Evolutionary conservation across 179 eudicot genomes (phyloP).

Genomic region (Heliamphora pulchella): DNA sequence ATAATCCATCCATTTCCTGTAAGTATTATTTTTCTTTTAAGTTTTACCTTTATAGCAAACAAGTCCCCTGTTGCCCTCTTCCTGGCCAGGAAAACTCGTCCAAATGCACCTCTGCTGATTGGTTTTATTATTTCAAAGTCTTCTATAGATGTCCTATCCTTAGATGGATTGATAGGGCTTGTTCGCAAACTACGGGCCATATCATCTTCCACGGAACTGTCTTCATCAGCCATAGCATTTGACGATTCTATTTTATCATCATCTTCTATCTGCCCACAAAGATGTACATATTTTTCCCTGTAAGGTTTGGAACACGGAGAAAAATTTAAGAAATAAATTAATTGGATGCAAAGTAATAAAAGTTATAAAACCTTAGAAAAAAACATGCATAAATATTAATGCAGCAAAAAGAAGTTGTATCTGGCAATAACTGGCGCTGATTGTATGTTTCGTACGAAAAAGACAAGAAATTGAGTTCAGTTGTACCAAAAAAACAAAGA

Average conservation of each 20-base stretch:
- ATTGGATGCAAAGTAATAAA: not conserved
- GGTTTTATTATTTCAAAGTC: constrained; percentile 99
- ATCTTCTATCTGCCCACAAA: constrained; percentile 85
- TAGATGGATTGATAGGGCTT: constrained; percentile 77
- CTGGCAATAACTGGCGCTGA: not conserved
- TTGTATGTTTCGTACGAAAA: not conserved
- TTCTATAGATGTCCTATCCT: constrained; percentile 86
- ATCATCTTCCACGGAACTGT: constrained; percentile 74
- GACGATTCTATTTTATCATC: constrained; percentile 64
- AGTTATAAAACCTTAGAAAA: not conserved
- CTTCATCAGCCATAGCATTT: constrained; percentile 58
- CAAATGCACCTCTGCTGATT: constrained; percentile 96
- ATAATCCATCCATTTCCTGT: not conserved
- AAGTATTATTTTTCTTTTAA: not conserved
- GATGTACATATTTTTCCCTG: constrained; percentile 92
- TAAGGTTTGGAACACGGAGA: constrained; percentile 5
- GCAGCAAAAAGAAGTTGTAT: not conserved
- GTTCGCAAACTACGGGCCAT: constrained; percentile 66
- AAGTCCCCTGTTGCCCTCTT: constrained; percentile 94
- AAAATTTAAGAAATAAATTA: constrained; percentile 1
- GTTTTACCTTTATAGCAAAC: constrained; percentile 85
- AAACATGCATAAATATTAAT: not conserved
- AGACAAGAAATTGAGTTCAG: constrained; percentile 10
- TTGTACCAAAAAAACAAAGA: not conserved
- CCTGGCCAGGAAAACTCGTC: constrained; percentile 90